Evolutionary conservation across 2,329 filamentous ascomycete genomes (phyloP).

Genomic region (Aspergillus pseudotamarii): DNA sequence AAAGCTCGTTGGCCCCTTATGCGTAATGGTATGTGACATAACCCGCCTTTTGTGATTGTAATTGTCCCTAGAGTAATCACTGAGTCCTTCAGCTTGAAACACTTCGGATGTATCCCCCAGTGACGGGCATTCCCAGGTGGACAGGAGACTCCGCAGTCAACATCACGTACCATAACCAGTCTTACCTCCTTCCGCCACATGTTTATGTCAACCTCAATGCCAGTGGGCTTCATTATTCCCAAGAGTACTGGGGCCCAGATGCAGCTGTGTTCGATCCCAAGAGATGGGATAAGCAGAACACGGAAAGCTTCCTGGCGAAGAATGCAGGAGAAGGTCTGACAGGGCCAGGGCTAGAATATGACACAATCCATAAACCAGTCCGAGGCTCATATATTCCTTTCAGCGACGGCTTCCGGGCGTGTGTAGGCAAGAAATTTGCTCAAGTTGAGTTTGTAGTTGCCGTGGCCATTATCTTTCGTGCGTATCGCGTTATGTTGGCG

Average conservation of each 20-base stretch:
- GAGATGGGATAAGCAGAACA: conserved; percentile 26
- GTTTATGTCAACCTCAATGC: conserved; percentile 20
- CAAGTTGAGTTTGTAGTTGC: conserved; percentile 29
- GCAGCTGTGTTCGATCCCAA: conserved; percentile 16
- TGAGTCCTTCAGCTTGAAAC: conserved; percentile 43
- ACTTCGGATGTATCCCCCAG: conserved; percentile 44
- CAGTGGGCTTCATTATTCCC: conserved; percentile 22
- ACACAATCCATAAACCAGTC: conserved; percentile 24
- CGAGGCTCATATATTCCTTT: conserved; percentile 27
- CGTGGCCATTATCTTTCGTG: conserved; percentile 17
- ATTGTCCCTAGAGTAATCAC: not conserved
- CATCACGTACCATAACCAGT: conserved; percentile 16
- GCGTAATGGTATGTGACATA: conserved; percentile 22
- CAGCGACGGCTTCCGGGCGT: conserved; percentile 25
- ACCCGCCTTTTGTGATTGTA: not conserved
- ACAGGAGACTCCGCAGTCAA: conserved; percentile 23
- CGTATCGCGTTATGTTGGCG: conserved; percentile 20
- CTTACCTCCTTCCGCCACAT: conserved; percentile 19
- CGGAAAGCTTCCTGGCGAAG: conserved; percentile 22
- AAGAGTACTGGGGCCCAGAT: conserved; percentile 27
- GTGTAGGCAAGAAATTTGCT: conserved; percentile 29
- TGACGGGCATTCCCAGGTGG: conserved; percentile 32
- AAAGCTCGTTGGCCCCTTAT: conserved; percentile 32
- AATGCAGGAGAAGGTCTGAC: conserved; percentile 20
- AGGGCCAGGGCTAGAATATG: conserved; percentile 21